phyloP scores from a whole-genome alignment of 1,284 basidiomycete genomes.

The Grifola frondosa region DNA sequence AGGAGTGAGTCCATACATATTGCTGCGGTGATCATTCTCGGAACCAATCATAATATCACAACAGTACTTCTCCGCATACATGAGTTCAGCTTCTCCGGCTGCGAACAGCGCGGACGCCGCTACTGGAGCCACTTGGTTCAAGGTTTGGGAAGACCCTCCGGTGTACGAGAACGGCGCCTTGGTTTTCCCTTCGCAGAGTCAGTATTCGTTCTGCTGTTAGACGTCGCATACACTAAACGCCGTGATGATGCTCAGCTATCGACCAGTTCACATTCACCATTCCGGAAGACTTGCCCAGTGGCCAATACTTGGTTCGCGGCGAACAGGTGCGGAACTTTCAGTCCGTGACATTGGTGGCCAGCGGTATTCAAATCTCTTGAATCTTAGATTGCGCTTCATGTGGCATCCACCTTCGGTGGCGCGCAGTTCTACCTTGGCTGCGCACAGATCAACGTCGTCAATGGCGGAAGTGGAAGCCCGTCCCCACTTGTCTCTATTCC shows the following conservation, averaged over 20 bases:
- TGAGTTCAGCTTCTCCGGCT: slow-evolving; percentile 40
- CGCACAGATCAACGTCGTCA: slow-evolving; percentile 39
- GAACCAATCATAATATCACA: background rate
- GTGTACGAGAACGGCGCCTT: slow-evolving; percentile 34
- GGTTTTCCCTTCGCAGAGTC: slow-evolving; percentile 39
- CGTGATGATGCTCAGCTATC: slow-evolving; percentile 25
- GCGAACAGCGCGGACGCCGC: slow-evolving; percentile 43
- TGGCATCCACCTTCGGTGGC: slow-evolving; percentile 31
- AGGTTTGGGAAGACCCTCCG: slow-evolving; percentile 44
- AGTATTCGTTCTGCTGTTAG: slow-evolving; percentile 14
- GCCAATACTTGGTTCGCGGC: slow-evolving; percentile 30
- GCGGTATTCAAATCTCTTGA: background rate
- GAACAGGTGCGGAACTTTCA: slow-evolving; percentile 29
- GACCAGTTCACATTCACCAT: slow-evolving; percentile 42
- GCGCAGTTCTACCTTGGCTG: slow-evolving; percentile 40
- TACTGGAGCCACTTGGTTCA: slow-evolving; percentile 46
- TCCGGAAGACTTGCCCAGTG: slow-evolving; percentile 27
- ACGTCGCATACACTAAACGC: background rate
- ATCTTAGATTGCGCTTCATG: slow-evolving; percentile 38
- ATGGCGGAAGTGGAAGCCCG: slow-evolving; percentile 40
- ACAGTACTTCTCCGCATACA: slow-evolving; percentile 41
- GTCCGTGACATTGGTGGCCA: slow-evolving; percentile 20
- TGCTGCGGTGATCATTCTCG: background rate
- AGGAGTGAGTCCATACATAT: slow-evolving; percentile 31
- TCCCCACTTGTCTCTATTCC: slow-evolving; percentile 42